Evolutionary conservation across 23 red algal genomes (phyloP), one percentile per base, ranked within the genome.

Genomic region (Gracilaria caudata): DNA sequence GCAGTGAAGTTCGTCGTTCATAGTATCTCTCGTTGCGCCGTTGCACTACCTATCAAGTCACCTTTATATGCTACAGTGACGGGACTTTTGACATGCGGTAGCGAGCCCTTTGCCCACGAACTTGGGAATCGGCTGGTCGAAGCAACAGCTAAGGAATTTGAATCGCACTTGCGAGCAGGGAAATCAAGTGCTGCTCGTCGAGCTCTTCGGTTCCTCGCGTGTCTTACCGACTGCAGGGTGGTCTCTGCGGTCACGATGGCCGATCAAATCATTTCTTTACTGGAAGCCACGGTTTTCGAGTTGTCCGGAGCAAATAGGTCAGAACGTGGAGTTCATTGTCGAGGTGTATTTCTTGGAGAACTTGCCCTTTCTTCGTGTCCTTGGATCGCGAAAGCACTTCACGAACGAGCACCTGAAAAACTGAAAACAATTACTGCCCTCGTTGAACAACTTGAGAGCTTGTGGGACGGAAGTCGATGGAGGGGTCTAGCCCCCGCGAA

Each of bases 121-220:
- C 57, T 93, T 57, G 90, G 80, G 20, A 80, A 72, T 56, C 49
- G 51, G 3, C 56, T 93, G 4, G 81, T 68, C 23, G 90, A 80
- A 37, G 75, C 56, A 12, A 41, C 79, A 19, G 45, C 45, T 21
- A 68, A 73, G 34, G 90, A 85, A 64, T 41, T 93, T 66, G 73
- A 81, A 1, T 25, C 49, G 25, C 36, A 64, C 34, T 19, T 93
- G 24, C 68, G 82, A 33, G 82, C 83, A 34, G 90, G 90, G 1
- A 61, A 78, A 32, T 64, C 87, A 45, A 63, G 70, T 28, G 38
- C 70, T 39, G 94, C 94, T 26, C 94, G 94, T 39, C 86, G 94
- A 45, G 68, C 94, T n/a, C 74, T 96, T 51, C 86, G 87, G 28
- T 97, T 82, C 78, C 86, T 97, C 21, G 84, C 86, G 8, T 91